phyloP scores from a whole-genome alignment of 2,329 filamentous ascomycete genomes.

The Teratosphaeriaceae sp. region DNA sequence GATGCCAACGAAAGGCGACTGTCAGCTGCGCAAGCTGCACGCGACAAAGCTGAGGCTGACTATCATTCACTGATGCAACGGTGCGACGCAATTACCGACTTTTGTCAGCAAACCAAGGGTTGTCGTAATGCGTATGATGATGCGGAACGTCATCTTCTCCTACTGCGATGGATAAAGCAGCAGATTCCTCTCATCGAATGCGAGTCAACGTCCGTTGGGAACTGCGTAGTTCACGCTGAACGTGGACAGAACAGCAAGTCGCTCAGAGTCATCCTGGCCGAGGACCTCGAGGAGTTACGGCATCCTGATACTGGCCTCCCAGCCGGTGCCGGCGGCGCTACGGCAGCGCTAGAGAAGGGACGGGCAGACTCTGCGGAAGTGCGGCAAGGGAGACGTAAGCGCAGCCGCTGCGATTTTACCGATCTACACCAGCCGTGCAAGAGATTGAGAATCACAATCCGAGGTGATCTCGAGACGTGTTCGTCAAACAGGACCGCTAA shows the following conservation, averaged over 20 bases:
- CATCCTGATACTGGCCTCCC: background rate
- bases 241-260: background rate
- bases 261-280: background rate
- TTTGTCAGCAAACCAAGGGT: background rate
- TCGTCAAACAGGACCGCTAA: background rate
- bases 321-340: background rate
- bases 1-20: background rate
- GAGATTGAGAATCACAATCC: background rate
- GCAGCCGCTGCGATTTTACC: background rate
- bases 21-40: background rate
- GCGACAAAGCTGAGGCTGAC: background rate
- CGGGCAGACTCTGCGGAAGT: background rate
- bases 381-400: background rate
- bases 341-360: background rate
- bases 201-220: background rate
- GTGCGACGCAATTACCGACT: background rate
- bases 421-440: background rate
- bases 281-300: background rate
- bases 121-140: background rate
- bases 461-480: background rate
- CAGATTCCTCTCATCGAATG: constrained; percentile 1
- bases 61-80: background rate
- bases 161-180: constrained; percentile 3
- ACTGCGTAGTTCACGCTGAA: background rate
- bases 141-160: background rate